Conservation (phyloP, 1,284 basidiomycete species). For the Hymenochaete sp. region DNA sequence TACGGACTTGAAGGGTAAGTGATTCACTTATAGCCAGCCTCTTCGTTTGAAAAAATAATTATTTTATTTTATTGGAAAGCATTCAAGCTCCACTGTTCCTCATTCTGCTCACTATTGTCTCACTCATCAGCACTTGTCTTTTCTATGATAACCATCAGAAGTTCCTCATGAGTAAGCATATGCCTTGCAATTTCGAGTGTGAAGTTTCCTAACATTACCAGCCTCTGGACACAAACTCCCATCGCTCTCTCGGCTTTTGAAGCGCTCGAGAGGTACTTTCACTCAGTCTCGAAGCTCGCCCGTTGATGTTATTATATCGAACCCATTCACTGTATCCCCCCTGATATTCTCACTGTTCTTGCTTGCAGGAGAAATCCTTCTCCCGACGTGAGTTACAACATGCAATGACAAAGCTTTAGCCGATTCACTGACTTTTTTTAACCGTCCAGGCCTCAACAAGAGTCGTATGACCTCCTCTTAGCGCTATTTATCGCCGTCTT, state of each 20-base stretch:
- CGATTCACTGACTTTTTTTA: conserved; percentile 16
- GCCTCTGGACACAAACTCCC: conserved; percentile 16
- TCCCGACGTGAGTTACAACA: conserved; percentile 24
- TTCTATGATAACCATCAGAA: conserved; percentile 59
- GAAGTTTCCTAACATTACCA: neutral
- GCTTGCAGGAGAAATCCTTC: conserved; percentile 5
- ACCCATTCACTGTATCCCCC: conserved; percentile 36
- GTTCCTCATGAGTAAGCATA: conserved; percentile 53
- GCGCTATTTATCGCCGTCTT: conserved; percentile 66
- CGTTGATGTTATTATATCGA: conserved; percentile 20
- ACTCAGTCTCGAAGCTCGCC: conserved; percentile 1
- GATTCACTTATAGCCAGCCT: neutral
- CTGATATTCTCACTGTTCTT: conserved; percentile 14
- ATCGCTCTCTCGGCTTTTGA: conserved; percentile 10
- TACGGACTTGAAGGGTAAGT: conserved; percentile 33
- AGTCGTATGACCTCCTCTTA: conserved; percentile 63
- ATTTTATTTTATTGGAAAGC: conserved; percentile 28
- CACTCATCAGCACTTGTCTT: conserved; percentile 43
- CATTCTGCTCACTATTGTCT: conserved; percentile 47
- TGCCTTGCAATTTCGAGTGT: neutral
- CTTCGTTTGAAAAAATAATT: neutral
- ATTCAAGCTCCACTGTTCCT: conserved; percentile 64
- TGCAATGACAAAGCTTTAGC: conserved; percentile 6
- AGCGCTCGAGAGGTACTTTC: conserved; percentile 4
- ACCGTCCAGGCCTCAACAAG: conserved; percentile 45